Percentiles rank a stretch among this genome's conserved stretches.
Conservation (phyloP, 371 early-diverging fungal genomes). For the Rhizomucor miehei region DNA sequence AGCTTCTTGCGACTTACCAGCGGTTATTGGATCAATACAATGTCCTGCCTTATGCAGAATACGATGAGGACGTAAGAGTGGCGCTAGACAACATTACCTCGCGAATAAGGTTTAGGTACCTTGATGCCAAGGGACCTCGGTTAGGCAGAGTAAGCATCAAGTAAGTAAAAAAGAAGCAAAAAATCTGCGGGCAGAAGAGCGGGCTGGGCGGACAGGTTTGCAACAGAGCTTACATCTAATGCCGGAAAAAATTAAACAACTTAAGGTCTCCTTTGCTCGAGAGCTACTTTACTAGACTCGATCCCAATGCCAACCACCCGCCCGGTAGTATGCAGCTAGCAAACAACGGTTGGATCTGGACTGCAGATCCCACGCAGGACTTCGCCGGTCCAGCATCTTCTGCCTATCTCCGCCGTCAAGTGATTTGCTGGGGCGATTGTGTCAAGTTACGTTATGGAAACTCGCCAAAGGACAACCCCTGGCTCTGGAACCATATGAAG, state of each 20-base stretch:
- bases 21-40: conserved; percentile 81
- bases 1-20: conserved; percentile 31
- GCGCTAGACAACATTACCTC: conserved; percentile 75
- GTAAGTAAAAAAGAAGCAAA: conserved; percentile 35
- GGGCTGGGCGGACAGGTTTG: too few species aligned
- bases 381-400: conserved; percentile 86
- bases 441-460: conserved; percentile 94
- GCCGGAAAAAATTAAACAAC: not conserved
- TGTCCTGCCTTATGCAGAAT: conserved; percentile 75
- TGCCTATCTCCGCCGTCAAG: conserved; percentile 89
- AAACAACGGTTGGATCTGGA: conserved; percentile 99
- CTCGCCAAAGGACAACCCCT: conserved; percentile 82
- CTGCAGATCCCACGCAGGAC: conserved; percentile 89
- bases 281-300: conserved; percentile 86
- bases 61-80: conserved; percentile 73
- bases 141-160: conserved; percentile 48
- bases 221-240: not conserved
- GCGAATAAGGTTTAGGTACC: conserved; percentile 82
- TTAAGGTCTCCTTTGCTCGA: conserved; percentile 79
- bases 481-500: conserved; percentile 93
- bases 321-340: conserved; percentile 70
- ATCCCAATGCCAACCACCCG: conserved; percentile 48
- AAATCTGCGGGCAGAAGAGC: too few species aligned
- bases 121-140: conserved; percentile 71
- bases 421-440: conserved; percentile 98